Evolutionary conservation across 305 asterid species (phyloP).

Genomic region (Fraxinus latifolia): DNA sequence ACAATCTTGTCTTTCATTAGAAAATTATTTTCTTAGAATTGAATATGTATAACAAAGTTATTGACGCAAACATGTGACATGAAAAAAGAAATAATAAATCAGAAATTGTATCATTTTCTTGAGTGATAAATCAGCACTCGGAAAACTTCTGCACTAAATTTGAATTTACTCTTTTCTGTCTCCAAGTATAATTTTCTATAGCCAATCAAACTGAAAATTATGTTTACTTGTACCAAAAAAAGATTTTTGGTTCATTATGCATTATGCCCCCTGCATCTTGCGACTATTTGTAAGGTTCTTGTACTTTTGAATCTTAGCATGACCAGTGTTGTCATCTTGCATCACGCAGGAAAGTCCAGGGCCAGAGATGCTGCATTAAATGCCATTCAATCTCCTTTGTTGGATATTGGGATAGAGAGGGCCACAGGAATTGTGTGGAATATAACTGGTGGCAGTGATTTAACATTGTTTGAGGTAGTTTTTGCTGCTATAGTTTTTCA

Average conservation of each 20-base stretch:
- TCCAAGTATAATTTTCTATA: not conserved
- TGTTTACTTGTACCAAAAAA: not conserved
- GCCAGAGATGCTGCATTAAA: slow-evolving; percentile 98
- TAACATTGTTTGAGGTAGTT: slow-evolving; percentile 87
- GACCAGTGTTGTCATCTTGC: slow-evolving; percentile 15
- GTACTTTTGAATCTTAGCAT: slow-evolving; percentile 15
- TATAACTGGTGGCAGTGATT: slow-evolving; percentile 91
- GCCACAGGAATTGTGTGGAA: slow-evolving; percentile 99
- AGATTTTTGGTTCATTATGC: not conserved
- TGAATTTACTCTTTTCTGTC: not conserved
- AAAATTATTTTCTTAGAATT: not conserved
- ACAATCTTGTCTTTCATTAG: not conserved
- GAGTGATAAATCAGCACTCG: not conserved
- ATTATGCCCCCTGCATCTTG: not conserved
- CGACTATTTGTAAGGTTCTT: not conserved
- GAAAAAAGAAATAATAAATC: not conserved
- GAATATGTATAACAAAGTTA: not conserved
- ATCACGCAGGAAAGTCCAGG: slow-evolving; percentile 76
- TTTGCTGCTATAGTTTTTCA: not conserved
- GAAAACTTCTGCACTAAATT: not conserved
- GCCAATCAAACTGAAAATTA: not conserved
- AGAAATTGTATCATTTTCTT: not conserved
- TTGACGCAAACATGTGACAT: not conserved
- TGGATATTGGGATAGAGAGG: slow-evolving; percentile 95
- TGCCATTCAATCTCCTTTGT: slow-evolving; percentile 92